A percentile compares a stretch with the other conserved stretches of the same genome.
These are phyloP conservation scores for Rhynchospora tenuis DNA, from an alignment of 176 grass and related monocot species.

Conservation along the genomic window DNA sequence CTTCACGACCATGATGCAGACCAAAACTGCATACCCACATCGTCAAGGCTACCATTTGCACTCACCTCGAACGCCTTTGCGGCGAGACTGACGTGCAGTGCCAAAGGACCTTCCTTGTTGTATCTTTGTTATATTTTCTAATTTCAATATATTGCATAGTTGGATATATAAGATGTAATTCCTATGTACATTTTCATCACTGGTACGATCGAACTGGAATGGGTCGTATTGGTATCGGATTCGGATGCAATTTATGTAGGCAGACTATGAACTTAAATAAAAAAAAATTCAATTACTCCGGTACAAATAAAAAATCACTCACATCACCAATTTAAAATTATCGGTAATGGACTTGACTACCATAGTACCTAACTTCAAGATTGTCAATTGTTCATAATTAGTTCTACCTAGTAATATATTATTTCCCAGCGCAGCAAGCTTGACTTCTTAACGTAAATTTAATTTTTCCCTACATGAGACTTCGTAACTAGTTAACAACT, in stretches of 20 bases:
- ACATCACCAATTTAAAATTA: not conserved
- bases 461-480: too few relatives aligned
- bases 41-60: too few relatives aligned
- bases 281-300: not conserved
- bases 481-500: too few relatives aligned
- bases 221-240: not conserved
- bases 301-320: not conserved
- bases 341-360: not conserved
- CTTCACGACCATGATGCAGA: too few relatives aligned
- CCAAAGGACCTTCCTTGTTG: too few relatives aligned
- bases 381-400: not conserved
- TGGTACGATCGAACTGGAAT: not conserved
- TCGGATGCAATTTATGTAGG: not conserved
- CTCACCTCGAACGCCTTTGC: too few relatives aligned
- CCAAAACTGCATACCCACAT: too few relatives aligned
- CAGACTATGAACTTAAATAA: not conserved
- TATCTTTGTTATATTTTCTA: not conserved
- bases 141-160: not conserved
- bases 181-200: not conserved
- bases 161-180: slow-evolving; percentile 9
- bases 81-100: too few relatives aligned
- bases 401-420: not conserved
- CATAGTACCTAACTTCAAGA: not conserved
- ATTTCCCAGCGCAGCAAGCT: not conserved
- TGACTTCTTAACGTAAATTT: too few relatives aligned